phyloP scores from a whole-genome alignment of 1,284 basidiomycete genomes.

The Cutaneotrichosporon dermatis region DNA sequence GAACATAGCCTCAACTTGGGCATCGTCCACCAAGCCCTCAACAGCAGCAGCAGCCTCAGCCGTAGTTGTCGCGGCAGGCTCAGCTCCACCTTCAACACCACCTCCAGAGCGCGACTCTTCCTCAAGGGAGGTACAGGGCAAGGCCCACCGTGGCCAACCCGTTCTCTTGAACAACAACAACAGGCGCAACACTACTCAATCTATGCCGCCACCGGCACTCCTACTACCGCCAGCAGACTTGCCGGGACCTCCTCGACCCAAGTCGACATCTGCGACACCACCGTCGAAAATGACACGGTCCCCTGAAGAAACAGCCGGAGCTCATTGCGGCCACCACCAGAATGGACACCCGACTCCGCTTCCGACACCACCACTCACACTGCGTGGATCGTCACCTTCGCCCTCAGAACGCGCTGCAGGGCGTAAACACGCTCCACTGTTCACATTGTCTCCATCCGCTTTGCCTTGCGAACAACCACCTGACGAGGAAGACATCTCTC shows the following conservation, averaged over 20 bases:
- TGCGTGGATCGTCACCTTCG: conserved; percentile 3
- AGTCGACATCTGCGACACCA: neutral
- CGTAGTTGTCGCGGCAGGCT: neutral
- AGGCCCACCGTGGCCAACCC: neutral
- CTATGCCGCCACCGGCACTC: neutral
- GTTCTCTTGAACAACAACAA: no score
- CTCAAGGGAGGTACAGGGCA: neutral
- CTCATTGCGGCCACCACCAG: no score
- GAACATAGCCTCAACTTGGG: neutral
- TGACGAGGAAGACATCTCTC: conserved; percentile 16
- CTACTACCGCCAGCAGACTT: neutral
- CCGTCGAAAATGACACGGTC: neutral
- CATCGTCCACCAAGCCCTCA: neutral
- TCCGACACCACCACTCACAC: conserved; percentile 5
- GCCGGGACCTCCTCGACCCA: no score
- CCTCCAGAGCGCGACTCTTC: neutral
- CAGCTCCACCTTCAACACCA: neutral
- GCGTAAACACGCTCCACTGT: conserved; percentile 6
- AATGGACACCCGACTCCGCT: neutral
- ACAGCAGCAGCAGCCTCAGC: neutral
- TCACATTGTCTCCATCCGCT: conserved; percentile 8
- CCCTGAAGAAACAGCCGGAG: no score
- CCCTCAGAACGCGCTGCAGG: neutral
- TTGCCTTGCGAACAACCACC: conserved; percentile 2
- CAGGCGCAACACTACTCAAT: neutral